Evolutionary conservation across 129 eudicot species (phyloP), one percentile per base, ranked within the genome.

Genomic region (Flaveria ramosissima): DNA sequence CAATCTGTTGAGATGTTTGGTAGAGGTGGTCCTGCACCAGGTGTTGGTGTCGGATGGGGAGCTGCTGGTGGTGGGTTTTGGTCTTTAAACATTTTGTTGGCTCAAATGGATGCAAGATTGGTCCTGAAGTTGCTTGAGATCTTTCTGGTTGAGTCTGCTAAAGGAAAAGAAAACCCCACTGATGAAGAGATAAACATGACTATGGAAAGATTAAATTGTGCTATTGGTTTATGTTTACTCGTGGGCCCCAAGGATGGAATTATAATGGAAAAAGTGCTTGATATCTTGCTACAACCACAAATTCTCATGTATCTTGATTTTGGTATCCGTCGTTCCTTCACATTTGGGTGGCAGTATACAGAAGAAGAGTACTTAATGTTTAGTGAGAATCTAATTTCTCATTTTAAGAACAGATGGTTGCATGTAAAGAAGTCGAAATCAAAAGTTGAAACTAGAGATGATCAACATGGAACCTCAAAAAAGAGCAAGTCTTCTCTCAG

Each of bases 21-120:
- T 9, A 75, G 99, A 88, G 99, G 99, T 57, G 99, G 99, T 3
- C 99, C 97, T 21, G 90, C 99, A 47, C 99, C 99, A 55, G 99
- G 99, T 36, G 92, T 91, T 8, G 99, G 99, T 26, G 84, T 86
- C 62, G 99, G 99, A 15, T 94, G 99, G 99, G 99, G 99, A 83
- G 87, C 89, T 17, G 46, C 88, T 39, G 94, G 87, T 55, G 97
- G 96, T 19, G 99, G 99, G 32, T 94, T 86, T 88, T 94, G 97
- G 96, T 94, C 99, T 32, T 66, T 64, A 55, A 65, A 77, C 57
- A 67, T 80, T 80, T 74, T 88, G 64, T 79, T 88, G 85, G 89
- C 90, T 73, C 99, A 91, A 78, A 77, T 80, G 85, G 96, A 91
- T 78, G 97, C 93, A 70, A 74, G 78, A 70, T 75, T 94, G 82